These are phyloP conservation scores for Boechera divaricarpa DNA, from an alignment of 345 rosid genomes.

Conservation along the genomic window DNA sequence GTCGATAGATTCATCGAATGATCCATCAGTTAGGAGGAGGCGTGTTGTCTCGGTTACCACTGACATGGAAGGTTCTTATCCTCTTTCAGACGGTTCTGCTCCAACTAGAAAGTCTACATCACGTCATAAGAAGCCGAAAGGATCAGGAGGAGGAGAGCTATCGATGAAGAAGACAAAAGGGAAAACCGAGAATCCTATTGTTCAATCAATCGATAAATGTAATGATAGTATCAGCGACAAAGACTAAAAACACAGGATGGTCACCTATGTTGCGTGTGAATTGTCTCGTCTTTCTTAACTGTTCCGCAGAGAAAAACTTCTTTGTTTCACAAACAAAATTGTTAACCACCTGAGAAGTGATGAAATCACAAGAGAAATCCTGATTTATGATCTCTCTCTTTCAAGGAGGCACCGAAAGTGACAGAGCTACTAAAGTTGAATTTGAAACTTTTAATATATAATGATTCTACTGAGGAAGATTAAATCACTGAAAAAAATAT, in stretches of 20 bases:
- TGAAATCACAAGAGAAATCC: background rate
- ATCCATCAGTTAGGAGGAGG: constrained; percentile 42
- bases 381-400: background rate
- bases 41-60: constrained; percentile 14
- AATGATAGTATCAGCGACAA: constrained; percentile 33
- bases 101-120: constrained; percentile 30
- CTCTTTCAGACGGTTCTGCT: constrained; percentile 34
- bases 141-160: constrained; percentile 44
- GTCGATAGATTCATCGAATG: constrained; percentile 46
- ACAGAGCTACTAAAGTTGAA: background rate
- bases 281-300: constrained; percentile 21
- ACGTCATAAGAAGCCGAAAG: constrained; percentile 44
- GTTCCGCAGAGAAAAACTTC: constrained; percentile 5
- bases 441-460: background rate
- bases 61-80: constrained; percentile 27
- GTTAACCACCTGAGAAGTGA: constrained; percentile 4
- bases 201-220: constrained; percentile 20
- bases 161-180: constrained; percentile 37
- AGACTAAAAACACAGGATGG: constrained; percentile 30
- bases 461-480: constrained; percentile 7
- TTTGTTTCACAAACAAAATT: constrained; percentile 23
- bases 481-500: background rate
- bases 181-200: constrained; percentile 27
- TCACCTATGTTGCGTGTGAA: constrained; percentile 18
- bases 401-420: background rate